Evolutionary conservation across 225 moss, liverwort and hornwort genomes (phyloP).

Genomic region (Takakia lepidozioides): DNA sequence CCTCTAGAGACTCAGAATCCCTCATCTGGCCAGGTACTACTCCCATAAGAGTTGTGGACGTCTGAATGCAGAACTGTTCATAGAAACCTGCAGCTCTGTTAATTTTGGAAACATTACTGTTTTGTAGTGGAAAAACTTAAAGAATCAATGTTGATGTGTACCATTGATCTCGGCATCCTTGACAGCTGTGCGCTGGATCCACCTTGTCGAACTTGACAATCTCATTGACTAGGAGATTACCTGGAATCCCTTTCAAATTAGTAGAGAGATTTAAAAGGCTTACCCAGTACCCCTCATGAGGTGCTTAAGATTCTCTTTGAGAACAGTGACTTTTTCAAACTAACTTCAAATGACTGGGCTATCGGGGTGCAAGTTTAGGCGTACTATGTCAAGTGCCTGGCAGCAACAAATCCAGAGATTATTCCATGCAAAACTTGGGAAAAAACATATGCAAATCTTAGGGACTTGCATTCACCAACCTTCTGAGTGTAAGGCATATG

Average conservation of each 20-base stretch:
- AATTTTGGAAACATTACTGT: not conserved
- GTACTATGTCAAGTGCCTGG: too few species aligned
- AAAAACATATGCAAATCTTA: not conserved
- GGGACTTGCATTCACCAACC: not conserved
- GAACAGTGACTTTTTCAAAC: not conserved
- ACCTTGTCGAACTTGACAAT: not conserved
- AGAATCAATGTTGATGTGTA: not conserved
- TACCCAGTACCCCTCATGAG: too few species aligned
- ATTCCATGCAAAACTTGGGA: too few species aligned
- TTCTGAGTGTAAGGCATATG: not conserved
- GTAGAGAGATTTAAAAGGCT: not conserved
- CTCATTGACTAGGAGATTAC: not conserved
- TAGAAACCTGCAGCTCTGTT: not conserved
- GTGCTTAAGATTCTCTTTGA: too few species aligned
- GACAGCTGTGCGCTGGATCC: not conserved
- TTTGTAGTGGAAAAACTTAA: not conserved
- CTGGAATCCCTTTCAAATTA: not conserved
- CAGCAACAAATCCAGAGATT: too few species aligned
- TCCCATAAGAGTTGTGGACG: not conserved
- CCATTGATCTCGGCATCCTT: not conserved
- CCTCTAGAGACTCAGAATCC: too few species aligned
- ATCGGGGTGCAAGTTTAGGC: too few species aligned
- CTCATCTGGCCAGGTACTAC: not conserved
- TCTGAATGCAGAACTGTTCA: not conserved
- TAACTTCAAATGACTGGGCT: not conserved